Percentiles rank a stretch among this genome's conserved stretches.
Evolutionary conservation across 352 stramenopile genomes (phyloP).

Genomic region (Globisporangium parvum): DNA sequence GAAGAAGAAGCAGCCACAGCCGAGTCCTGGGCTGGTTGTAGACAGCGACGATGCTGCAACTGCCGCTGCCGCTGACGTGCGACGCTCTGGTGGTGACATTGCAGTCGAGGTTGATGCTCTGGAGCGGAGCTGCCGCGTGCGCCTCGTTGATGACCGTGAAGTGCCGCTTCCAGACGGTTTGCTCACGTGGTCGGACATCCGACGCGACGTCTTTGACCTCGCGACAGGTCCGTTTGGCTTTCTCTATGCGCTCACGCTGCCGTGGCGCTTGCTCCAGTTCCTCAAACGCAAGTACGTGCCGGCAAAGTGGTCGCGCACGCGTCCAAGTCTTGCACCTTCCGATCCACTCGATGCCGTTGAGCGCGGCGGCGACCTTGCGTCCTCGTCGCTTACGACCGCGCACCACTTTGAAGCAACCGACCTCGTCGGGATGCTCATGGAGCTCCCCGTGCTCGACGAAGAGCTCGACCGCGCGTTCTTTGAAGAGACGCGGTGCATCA

Average conservation of each 20-base stretch:
- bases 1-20: conserved; percentile 26
- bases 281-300: conserved; percentile 51
- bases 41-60: not conserved
- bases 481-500: conserved; percentile 88
- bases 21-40: not conserved
- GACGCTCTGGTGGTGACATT: conserved; percentile 41
- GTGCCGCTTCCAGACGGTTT: conserved; percentile 38
- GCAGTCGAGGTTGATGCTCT: conserved; percentile 67
- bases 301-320: conserved; percentile 11
- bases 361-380: not conserved
- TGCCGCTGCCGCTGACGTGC: conserved; percentile 5
- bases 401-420: conserved; percentile 22
- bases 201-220: conserved; percentile 37
- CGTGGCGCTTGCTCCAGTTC: conserved; percentile 33
- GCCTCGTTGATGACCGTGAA: conserved; percentile 29
- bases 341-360: conserved; percentile 11
- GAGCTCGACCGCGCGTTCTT: conserved; percentile 73
- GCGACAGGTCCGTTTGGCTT: conserved; percentile 63
- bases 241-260: conserved; percentile 49
- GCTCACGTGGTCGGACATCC: conserved; percentile 28
- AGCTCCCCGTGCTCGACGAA: conserved; percentile 66
- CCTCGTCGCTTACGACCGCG: not conserved
- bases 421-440: conserved; percentile 52
- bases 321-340: not conserved
- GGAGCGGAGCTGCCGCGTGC: conserved; percentile 39